These are phyloP conservation scores for Colletotrichum tamarilloi DNA, from an alignment of 2,329 filamentous ascomycete species.

Conservation along the genomic window DNA sequence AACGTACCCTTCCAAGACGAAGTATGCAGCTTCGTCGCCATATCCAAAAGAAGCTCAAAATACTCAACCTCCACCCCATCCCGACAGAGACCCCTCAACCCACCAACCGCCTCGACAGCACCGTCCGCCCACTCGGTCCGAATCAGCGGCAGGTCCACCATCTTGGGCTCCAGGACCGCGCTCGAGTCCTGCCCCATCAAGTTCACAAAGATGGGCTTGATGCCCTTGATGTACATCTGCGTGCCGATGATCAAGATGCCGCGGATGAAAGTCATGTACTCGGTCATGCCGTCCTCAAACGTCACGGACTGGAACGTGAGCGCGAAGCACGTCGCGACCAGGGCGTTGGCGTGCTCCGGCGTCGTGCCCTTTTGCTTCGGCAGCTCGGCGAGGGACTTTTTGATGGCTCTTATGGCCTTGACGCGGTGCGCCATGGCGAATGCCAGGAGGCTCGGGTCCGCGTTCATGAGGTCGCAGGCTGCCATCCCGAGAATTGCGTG, in stretches of 20 bases:
- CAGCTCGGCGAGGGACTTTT: slow-evolving; percentile 60
- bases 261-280: slow-evolving; percentile 70
- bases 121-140: slow-evolving; percentile 56
- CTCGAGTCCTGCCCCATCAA: slow-evolving; percentile 54
- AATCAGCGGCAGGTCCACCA: slow-evolving; percentile 59
- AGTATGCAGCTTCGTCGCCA: slow-evolving; percentile 62
- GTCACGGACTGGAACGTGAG: slow-evolving; percentile 69
- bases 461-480: slow-evolving; percentile 70
- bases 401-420: slow-evolving; percentile 72
- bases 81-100: slow-evolving; percentile 56
- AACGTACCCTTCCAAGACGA: slow-evolving; percentile 64
- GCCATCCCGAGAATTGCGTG: slow-evolving; percentile 76
- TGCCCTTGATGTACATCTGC: slow-evolving; percentile 63
- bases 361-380: slow-evolving; percentile 51
- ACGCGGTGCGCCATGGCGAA: slow-evolving; percentile 73
- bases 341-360: slow-evolving; percentile 67
- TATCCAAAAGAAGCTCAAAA: slow-evolving; percentile 54
- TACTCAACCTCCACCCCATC: slow-evolving; percentile 58
- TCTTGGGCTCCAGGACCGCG: slow-evolving; percentile 54
- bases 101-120: slow-evolving; percentile 56
- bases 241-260: slow-evolving; percentile 66
- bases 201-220: slow-evolving; percentile 62
- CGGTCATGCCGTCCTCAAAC: slow-evolving; percentile 68
- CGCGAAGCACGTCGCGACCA: slow-evolving; percentile 69
- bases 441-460: slow-evolving; percentile 62